Base-by-base conservation (phyloP, 169 alveolate species). In the Plasmodium gonderi region DNA sequence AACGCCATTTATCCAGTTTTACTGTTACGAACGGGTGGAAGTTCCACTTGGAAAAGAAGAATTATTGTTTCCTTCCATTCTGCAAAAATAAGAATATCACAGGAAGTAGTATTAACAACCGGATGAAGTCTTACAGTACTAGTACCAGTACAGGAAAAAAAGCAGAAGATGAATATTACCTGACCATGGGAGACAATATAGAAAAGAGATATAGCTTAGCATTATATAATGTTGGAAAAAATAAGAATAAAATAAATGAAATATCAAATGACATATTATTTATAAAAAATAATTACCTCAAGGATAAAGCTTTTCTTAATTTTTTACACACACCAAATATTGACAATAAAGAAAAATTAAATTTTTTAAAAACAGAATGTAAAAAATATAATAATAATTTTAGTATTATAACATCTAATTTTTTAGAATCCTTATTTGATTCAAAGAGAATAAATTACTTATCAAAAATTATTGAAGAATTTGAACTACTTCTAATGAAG, bases 181-280 rank as follows among this genome's bases (percentile, higher is more conserved):
- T 51, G 67, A 67, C 89, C 33, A 87, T 87, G 93, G 93, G 93
- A 0, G 93, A 87, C 47, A 87, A 87, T 78, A 87, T 87, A 60
- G 93, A 87, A 87, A 87, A 87, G 67, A 36, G 93, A 23, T 87
- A 87, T 47, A 87, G 93, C 36, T 75, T 87, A 75, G 93, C 93
- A 7, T 87, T 87, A 75, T 87, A 87, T 44, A 87, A 87, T 75
- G 87, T 75, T 31, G 93, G 74, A 40, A 87, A 87, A 78, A 87
- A 51, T 31, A 54, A 38, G 14, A 87, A 87, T 40, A 87, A 87
- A 64, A 54, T 87, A 60, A 87, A 87, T 45, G 93, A 87, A 87
- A 60, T 87, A 75, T 8, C 80, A 31, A 87, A 44, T n/a, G 93
- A 87, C 45, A 31, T 87, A 49, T 75, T 74, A 75, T 87, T 87